These are phyloP conservation scores for Pleurotus cornucopiae DNA, from an alignment of 768 basidiomycete genomes.

Conservation along the genomic window DNA sequence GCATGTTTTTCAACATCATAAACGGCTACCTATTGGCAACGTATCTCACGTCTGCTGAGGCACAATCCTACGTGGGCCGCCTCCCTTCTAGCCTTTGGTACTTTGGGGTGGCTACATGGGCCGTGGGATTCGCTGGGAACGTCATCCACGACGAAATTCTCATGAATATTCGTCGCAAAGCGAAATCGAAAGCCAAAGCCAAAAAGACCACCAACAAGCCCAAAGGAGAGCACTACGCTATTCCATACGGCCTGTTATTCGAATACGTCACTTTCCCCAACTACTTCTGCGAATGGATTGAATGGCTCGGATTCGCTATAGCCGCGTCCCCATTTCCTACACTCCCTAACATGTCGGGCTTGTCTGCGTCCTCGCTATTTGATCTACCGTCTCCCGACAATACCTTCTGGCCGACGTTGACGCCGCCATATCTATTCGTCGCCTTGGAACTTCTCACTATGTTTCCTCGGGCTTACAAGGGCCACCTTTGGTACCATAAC, in stretches of 20 bases:
- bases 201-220: conserved; percentile 19
- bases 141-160: conserved; percentile 89
- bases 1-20: conserved; percentile 60
- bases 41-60: conserved; percentile 59
- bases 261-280: conserved; percentile 84
- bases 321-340: conserved; percentile 57
- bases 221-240: conserved; percentile 58
- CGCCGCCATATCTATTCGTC: conserved; percentile 82
- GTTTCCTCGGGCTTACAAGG: conserved; percentile 77
- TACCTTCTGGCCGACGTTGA: conserved; percentile 36
- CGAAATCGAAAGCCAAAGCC: conserved; percentile 40
- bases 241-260: conserved; percentile 80
- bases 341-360: conserved; percentile 7
- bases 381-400: conserved; percentile 25
- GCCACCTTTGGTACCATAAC: conserved; percentile 81
- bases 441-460: conserved; percentile 69
- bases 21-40: conserved; percentile 72
- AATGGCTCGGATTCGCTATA: conserved; percentile 87
- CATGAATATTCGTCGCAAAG: conserved; percentile 71
- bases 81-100: conserved; percentile 35
- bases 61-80: conserved; percentile 36
- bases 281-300: conserved; percentile 93
- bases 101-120: conserved; percentile 64
- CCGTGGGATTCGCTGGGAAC: conserved; percentile 71
- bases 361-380: conserved; percentile 15